A percentile compares a stretch with the other conserved stretches of the same genome.
phyloP scores from a whole-genome alignment of 140 eudicot genomes.

The Stevia rebaudiana region DNA sequence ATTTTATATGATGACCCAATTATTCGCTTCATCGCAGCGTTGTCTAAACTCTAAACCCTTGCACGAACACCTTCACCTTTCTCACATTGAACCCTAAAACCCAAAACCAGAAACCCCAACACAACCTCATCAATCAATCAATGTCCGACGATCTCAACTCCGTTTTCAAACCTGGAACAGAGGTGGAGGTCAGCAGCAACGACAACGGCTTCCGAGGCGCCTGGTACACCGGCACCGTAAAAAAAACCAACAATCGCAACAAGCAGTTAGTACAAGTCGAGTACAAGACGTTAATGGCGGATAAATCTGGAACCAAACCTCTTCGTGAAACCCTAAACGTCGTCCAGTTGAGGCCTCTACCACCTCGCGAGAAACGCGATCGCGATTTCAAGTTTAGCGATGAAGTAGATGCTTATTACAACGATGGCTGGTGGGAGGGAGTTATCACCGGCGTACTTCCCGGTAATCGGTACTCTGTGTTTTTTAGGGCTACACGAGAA shows the following conservation, averaged over 20 bases:
- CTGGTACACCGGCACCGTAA: constrained; percentile 67
- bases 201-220: constrained; percentile 86
- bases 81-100: background rate
- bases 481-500: constrained; percentile 48
- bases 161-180: constrained; percentile 44
- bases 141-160: constrained; percentile 14
- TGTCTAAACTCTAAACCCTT: background rate
- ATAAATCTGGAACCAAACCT: constrained; percentile 30
- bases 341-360: constrained; percentile 56
- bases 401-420: constrained; percentile 64
- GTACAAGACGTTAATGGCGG: constrained; percentile 53
- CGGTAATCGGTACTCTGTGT: constrained; percentile 44
- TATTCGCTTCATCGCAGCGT: too few relatives aligned
- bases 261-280: constrained; percentile 38
- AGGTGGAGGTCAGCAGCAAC: constrained; percentile 73
- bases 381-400: constrained; percentile 44
- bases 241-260: constrained; percentile 19
- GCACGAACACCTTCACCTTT: background rate
- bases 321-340: constrained; percentile 47
- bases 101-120: background rate
- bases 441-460: constrained; percentile 40
- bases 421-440: constrained; percentile 96
- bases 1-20: too few relatives aligned
- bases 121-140: background rate
- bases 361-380: constrained; percentile 43